Conservation (phyloP, 306 rosid genomes). For the Prunus davidiana region DNA sequence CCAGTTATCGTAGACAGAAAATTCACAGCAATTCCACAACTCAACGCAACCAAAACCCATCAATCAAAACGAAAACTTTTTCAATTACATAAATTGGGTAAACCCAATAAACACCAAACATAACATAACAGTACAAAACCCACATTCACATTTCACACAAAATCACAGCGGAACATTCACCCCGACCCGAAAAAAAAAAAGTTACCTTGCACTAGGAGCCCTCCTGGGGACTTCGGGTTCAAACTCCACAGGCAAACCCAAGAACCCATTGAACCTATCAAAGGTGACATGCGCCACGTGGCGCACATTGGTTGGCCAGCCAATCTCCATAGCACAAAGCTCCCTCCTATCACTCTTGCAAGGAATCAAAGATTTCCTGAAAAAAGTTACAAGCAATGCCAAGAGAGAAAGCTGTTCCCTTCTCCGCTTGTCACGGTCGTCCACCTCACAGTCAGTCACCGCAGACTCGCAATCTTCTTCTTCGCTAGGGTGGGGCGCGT, state of each 20-base stretch:
- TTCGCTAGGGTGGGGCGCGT: not conserved
- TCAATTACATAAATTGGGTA: not conserved
- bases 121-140: not conserved
- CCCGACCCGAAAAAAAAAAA: not conserved
- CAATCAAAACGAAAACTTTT: conserved; percentile 5
- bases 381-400: conserved; percentile 51
- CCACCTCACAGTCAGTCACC: conserved; percentile 24
- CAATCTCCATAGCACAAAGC: conserved; percentile 63
- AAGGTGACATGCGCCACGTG: conserved; percentile 96
- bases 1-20: not conserved
- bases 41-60: conserved; percentile 5
- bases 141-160: not conserved
- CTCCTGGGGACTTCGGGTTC: conserved; percentile 81
- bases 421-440: conserved; percentile 20
- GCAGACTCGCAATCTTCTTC: conserved; percentile 1
- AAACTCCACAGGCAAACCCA: conserved; percentile 91
- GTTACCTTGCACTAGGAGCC: conserved; percentile 96
- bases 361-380: conserved; percentile 54
- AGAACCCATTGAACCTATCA: conserved; percentile 89
- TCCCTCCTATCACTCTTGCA: conserved; percentile 50
- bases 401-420: conserved; percentile 54
- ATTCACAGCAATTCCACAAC: not conserved
- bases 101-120: not conserved
- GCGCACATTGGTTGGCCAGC: conserved; percentile 79
- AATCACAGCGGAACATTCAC: not conserved